A percentile compares a stretch with the other conserved stretches of the same genome.
phyloP scores from a whole-genome alignment of 805 yeast genomes.

The Suhomyces kilbournensis region DNA sequence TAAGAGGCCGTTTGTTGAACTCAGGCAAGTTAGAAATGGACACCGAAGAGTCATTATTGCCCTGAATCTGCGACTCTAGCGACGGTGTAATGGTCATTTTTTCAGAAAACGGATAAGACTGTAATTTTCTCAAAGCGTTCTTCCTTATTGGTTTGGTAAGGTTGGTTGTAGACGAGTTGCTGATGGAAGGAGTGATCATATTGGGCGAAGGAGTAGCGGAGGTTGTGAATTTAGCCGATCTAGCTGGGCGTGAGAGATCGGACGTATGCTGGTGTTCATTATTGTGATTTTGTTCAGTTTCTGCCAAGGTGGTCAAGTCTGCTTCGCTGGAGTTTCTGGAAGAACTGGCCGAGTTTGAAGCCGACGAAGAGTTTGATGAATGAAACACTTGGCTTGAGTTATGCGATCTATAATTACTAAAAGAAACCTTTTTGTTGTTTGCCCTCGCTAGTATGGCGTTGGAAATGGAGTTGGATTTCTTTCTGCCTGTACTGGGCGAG shows the following conservation, averaged over 20 bases:
- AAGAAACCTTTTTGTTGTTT: conserved; percentile 19
- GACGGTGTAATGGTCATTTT: conserved; percentile 9
- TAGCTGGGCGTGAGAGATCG: background rate
- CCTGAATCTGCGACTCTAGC: conserved; percentile 12
- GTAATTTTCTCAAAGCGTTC: conserved; percentile 12
- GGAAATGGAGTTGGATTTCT: conserved; percentile 21
- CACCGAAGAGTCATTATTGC: background rate
- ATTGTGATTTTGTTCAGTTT: background rate
- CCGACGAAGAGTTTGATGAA: conserved; percentile 9
- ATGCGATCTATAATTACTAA: conserved; percentile 11
- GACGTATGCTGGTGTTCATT: background rate
- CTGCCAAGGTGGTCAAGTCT: conserved; percentile 7
- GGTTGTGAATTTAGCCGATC: conserved; percentile 3
- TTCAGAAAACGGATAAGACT: conserved; percentile 12
- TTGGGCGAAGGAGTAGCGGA: conserved; percentile 10
- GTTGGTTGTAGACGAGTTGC: conserved; percentile 5
- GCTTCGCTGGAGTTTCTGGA: conserved; percentile 13
- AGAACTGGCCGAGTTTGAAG: conserved; percentile 8
- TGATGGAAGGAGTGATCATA: conserved; percentile 3
- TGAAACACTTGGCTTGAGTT: conserved; percentile 8
- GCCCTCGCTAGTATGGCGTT: conserved; percentile 23
- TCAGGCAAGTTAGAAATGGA: conserved; percentile 40
- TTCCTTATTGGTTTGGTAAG: conserved; percentile 14
- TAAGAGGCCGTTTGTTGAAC: conserved; percentile 68
- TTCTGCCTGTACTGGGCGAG: conserved; percentile 3